Evolutionary conservation across 352 stramenopile genomes (phyloP), one percentile per base, ranked within the genome.

Genomic region (Globisporangium cystogenes): DNA sequence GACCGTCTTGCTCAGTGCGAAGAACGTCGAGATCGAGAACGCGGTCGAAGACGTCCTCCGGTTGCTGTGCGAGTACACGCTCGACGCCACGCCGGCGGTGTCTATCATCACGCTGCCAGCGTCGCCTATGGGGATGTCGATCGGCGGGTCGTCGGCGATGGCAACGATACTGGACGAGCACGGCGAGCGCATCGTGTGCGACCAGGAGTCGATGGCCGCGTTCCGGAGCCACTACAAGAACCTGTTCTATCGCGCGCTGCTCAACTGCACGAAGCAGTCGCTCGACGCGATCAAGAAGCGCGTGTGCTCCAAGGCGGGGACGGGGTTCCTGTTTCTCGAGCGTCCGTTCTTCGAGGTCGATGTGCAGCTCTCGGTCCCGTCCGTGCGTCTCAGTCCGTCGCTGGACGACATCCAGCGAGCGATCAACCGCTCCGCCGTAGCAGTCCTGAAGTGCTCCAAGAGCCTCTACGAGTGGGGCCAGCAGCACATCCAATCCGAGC

Each of bases 331-430:
- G 12, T 93, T 93, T 48, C 59, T 94, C 2, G 79, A 94, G 29
- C 65, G 83, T 1, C 83, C 86, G 5, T 95, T 95, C 53, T 95
- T 95, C 53, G 81, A 90, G 50, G 84, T 95, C 2, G 83, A 95
- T 44, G 86, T 94, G 0, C 83, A 95, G 59, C 68, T 92, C 23
- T 82, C 70, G 0, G 83, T 93, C 4, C 86, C 86, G n/a, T 88
- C 74, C 0, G 82, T 94, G 10, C 70, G 83, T 0, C 67, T 95
- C 2, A 87, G 74, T 45, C 86, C 86, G 16, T 89, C 80, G 11
- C 65, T 95, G 0, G 83, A 95, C 45, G 83, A 94, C 46, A 88
- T 95, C 37, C 83, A 95, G 46, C 78, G 81, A 37, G 86, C 83
- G 8, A 90, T 94, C 55, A 95, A 95, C 36, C 72, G 79, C 0